These are phyloP conservation scores for Cercospora zeina DNA, from an alignment of 2,329 filamentous ascomycete species.

Conservation along the genomic window DNA sequence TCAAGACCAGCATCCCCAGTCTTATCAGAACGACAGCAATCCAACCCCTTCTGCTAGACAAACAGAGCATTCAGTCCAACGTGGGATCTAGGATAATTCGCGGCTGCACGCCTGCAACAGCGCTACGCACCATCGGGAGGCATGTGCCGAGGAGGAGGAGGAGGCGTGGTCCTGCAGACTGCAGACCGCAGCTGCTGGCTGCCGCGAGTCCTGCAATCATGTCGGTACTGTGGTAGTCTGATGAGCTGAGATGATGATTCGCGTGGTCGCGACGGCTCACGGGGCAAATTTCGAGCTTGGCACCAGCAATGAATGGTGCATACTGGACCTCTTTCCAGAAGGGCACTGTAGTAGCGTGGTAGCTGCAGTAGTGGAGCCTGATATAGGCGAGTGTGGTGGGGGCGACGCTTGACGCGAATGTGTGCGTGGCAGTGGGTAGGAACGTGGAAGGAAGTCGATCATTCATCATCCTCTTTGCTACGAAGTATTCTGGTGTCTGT, in stretches of 20 bases:
- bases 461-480: too few relatives aligned
- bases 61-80: not conserved
- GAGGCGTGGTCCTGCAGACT: not conserved
- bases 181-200: too few relatives aligned
- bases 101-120: too few relatives aligned
- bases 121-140: not conserved
- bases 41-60: too few relatives aligned
- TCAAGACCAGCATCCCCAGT: not conserved
- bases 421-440: not conserved
- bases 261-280: not conserved
- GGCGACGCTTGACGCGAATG: not conserved
- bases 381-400: constrained; percentile 4
- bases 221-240: too few relatives aligned
- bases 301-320: not conserved
- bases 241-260: not conserved
- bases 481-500: not conserved
- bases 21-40: not conserved
- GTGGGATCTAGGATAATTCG: not conserved
- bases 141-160: not conserved
- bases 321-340: not conserved
- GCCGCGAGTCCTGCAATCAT: not conserved
- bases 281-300: not conserved
- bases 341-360: too few relatives aligned
- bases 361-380: constrained; percentile 1
- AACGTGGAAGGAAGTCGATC: not conserved